These are phyloP conservation scores for Linnemannia exigua DNA, from an alignment of 192 early-diverging fungal species.

Conservation along the genomic window DNA sequence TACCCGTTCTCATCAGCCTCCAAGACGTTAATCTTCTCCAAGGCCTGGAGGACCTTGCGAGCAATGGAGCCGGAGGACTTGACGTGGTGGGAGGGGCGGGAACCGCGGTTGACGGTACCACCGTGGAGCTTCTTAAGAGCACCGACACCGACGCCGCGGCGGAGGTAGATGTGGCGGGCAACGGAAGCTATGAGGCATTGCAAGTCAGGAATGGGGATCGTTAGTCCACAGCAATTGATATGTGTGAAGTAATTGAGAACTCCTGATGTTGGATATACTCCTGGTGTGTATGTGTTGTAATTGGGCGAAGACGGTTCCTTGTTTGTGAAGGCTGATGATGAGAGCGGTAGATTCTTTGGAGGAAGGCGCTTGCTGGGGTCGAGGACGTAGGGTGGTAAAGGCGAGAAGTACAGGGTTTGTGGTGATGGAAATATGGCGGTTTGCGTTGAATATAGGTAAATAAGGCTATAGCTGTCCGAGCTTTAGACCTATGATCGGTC, in stretches of 20 bases:
- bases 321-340: neutral
- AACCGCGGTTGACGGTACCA: slow-evolving; percentile 92
- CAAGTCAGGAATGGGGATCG: neutral
- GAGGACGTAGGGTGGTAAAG: neutral
- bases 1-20: slow-evolving; percentile 92
- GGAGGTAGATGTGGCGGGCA: slow-evolving; percentile 99
- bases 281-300: neutral
- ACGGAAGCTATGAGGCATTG: slow-evolving; percentile 73
- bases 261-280: neutral
- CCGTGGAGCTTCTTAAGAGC: slow-evolving; percentile 95
- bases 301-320: neutral
- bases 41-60: slow-evolving; percentile 97
- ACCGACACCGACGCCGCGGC: slow-evolving; percentile 94
- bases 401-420: neutral
- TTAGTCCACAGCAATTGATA: neutral
- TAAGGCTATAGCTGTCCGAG: neutral
- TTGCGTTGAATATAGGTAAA: neutral
- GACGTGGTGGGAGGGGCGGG: slow-evolving; percentile 92
- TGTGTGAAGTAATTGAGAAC: neutral
- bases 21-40: slow-evolving; percentile 99
- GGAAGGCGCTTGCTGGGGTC: neutral
- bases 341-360: neutral
- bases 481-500: neutral
- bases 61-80: slow-evolving; percentile 91
- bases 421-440: neutral